Evolutionary conservation across 345 rosid species (phyloP), one percentile per base, ranked within the genome.

Genomic region (Hirschfeldia incana): DNA sequence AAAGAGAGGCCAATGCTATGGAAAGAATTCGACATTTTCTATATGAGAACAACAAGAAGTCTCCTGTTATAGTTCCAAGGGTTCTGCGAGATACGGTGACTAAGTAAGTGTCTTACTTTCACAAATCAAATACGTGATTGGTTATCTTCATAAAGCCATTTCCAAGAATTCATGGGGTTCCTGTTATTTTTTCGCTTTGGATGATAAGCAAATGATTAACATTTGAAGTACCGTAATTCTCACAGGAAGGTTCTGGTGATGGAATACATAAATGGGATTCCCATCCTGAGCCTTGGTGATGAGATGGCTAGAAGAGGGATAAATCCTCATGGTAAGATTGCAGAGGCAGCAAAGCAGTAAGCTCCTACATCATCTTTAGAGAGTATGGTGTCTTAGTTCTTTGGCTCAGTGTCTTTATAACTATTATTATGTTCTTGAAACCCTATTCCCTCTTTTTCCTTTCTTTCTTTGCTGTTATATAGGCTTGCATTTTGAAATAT

Each of bases 251-350:
- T 84, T 44, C 78, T 94, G 42, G 89, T 92, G 78, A 94, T 94
- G 98, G 97, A 94, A 72, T 92, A 89, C 84, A 91, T 94, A 11
- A 89, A 92, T 73, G 97, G 98, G 46, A 85, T 89, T 76, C 98
- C 98, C 28, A 94, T 94, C 78, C 86, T 91, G 82, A 91, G 90
- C 77, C 94, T 94, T 65, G 91, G 94, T 74, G 88, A 91, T 81
- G 97, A 91, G 86, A 90, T 94, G 81, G 91, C 88, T 63, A 92
- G 85, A 85, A 91, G 98, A 86, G 97, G 98, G 84, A 92, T 92
- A 57, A 84, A 91, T 83, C 98, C 97, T 5, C 78, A 80, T 78
- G 88, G 97, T 78, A 92, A 86, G 90, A 73, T 91, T 82, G 98
- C 97, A 65, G 87, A 85, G 80, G 86, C 89, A 76, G 97, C 98